These are phyloP conservation scores for Zygoascus sp. DNA, from an alignment of 1,139 yeast species.

Conservation along the genomic window DNA sequence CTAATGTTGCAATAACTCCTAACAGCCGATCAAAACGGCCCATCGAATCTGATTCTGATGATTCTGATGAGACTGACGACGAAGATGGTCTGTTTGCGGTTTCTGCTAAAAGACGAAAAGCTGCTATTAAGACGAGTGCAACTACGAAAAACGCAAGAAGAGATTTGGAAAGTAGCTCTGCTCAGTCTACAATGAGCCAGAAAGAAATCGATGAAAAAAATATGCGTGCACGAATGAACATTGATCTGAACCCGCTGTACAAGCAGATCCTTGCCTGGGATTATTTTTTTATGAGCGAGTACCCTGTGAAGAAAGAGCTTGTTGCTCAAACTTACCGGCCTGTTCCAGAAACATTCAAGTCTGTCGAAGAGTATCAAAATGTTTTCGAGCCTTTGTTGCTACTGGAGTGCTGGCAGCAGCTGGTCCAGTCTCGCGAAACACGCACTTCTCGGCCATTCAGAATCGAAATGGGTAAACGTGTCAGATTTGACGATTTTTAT, in stretches of 20 bases:
- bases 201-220: conserved; percentile 66
- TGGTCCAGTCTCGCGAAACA: conserved; percentile 62
- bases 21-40: background rate
- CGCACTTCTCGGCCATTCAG: conserved; percentile 57
- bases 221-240: conserved; percentile 75
- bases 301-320: conserved; percentile 41
- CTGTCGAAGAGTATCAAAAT: conserved; percentile 59
- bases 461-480: conserved; percentile 68
- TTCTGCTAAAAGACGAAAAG: background rate
- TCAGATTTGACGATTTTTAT: conserved; percentile 79
- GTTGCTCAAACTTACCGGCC: conserved; percentile 31
- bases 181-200: conserved; percentile 5
- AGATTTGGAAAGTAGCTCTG: background rate
- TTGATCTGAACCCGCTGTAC: conserved; percentile 74
- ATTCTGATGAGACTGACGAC: conserved; percentile 12
- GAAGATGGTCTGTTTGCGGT: conserved; percentile 13
- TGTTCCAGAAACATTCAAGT: conserved; percentile 47
- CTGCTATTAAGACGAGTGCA: background rate
- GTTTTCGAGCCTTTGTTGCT: conserved; percentile 75
- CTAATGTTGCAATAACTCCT: background rate
- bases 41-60: background rate
- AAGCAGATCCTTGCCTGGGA: conserved; percentile 71
- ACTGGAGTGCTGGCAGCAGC: conserved; percentile 92
- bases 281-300: conserved; percentile 52
- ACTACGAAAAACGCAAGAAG: background rate